Evolutionary conservation across 2,329 filamentous ascomycete species (phyloP).

Genomic region (Aspergillus nomiae): DNA sequence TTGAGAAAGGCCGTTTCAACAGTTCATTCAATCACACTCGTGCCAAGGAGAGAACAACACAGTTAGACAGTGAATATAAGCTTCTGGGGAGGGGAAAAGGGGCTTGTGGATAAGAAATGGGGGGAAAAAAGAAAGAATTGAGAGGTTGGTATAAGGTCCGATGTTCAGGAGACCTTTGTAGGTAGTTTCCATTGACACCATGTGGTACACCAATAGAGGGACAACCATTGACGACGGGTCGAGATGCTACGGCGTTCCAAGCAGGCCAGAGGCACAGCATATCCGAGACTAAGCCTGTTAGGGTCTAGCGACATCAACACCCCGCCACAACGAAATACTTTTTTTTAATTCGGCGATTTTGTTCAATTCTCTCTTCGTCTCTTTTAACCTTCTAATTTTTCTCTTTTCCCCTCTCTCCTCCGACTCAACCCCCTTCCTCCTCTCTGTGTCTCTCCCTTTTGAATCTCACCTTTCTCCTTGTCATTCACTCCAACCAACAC

Average conservation of each 20-base stretch:
- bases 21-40: neutral
- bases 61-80: neutral
- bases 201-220: neutral
- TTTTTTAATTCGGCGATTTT: constrained; percentile 30
- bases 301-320: constrained; percentile 27
- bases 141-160: neutral
- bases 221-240: neutral
- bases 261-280: constrained; percentile 6
- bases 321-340: constrained; percentile 40
- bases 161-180: neutral
- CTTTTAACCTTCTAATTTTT: constrained; percentile 24
- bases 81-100: neutral
- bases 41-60: neutral
- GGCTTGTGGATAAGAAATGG: too few species aligned
- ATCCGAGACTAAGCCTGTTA: constrained; percentile 27
- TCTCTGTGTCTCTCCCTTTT: constrained; percentile 24
- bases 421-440: too few species aligned
- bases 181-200: neutral
- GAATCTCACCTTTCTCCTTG: constrained; percentile 14
- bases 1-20: neutral
- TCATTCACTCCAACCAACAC: constrained; percentile 25
- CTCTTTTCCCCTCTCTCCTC: constrained; percentile 24
- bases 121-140: neutral
- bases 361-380: constrained; percentile 27
- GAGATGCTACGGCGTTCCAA: constrained; percentile 11